phyloP scores from a whole-genome alignment of 257 asterid genomes.

The Forsythia viridissima region DNA sequence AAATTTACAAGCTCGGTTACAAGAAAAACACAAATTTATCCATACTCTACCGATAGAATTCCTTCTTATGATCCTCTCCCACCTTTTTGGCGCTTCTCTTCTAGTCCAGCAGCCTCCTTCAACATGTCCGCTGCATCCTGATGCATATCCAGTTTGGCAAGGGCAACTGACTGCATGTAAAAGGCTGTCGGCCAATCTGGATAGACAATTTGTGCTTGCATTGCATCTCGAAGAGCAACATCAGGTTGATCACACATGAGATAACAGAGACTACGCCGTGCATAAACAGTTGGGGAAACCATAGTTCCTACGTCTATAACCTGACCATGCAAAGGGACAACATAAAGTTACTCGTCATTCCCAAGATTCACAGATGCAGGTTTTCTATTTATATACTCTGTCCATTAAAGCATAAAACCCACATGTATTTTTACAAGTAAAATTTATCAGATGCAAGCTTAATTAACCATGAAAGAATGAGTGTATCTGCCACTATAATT shows the following conservation, averaged over 20 bases:
- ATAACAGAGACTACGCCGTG: slow-evolving; percentile 79
- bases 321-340: slow-evolving; percentile 34
- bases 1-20: not conserved
- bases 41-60: not conserved
- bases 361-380: not conserved
- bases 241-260: slow-evolving; percentile 87
- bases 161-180: slow-evolving; percentile 93
- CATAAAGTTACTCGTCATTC: not conserved
- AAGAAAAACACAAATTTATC: not conserved
- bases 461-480: not conserved
- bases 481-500: not conserved
- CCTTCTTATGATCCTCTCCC: slow-evolving; percentile 41
- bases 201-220: slow-evolving; percentile 84
- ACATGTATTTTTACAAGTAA: not conserved
- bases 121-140: slow-evolving; percentile 92
- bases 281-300: slow-evolving; percentile 89
- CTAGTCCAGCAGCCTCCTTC: slow-evolving; percentile 73
- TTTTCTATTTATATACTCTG: not conserved
- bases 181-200: slow-evolving; percentile 91
- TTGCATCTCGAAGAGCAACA: slow-evolving; percentile 81
- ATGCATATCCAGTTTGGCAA: slow-evolving; percentile 85
- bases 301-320: slow-evolving; percentile 80
- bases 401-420: not conserved
- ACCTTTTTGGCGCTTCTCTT: slow-evolving; percentile 67
- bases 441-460: not conserved